Conservation (phyloP, 129 eudicot species). For the Tagetes erecta region DNA sequence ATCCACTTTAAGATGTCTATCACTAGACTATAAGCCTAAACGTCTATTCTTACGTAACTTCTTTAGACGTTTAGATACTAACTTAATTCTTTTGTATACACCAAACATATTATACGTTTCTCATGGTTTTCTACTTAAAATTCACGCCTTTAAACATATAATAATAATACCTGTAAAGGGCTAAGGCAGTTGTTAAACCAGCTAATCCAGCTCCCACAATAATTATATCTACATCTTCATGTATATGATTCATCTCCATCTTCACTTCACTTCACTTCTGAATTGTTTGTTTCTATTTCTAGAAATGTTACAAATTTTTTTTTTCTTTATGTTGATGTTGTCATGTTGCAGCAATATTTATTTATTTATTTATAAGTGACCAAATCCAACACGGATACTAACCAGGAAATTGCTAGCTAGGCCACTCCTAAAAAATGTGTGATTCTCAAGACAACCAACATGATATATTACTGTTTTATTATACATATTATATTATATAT, state of each 20-base stretch:
- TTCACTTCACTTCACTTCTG: not conserved
- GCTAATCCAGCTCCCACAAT: constrained; percentile 78
- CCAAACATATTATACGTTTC: too few relatives aligned
- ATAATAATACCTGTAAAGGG: constrained; percentile 63
- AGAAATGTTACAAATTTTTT: not conserved
- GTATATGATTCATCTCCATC: constrained; percentile 20
- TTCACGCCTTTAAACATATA: too few relatives aligned
- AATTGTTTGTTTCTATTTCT: not conserved
- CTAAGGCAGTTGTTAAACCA: constrained; percentile 64
- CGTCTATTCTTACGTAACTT: too few relatives aligned
- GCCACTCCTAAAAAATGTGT: not conserved
- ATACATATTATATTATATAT: too few relatives aligned
- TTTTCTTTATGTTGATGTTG: too few relatives aligned
- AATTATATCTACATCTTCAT: constrained; percentile 55
- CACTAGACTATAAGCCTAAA: too few relatives aligned
- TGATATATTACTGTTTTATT: too few relatives aligned
- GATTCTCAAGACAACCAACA: not conserved
- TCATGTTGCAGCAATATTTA: not conserved
- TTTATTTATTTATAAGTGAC: not conserved
- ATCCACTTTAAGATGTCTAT: too few relatives aligned
- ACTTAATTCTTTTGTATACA: too few relatives aligned
- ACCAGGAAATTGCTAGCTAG: not conserved
- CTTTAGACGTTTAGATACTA: too few relatives aligned
- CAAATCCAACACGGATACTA: not conserved
- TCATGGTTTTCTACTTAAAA: too few relatives aligned